Conservation (phyloP, 257 asterid genomes). For the Perilla frutescens region DNA sequence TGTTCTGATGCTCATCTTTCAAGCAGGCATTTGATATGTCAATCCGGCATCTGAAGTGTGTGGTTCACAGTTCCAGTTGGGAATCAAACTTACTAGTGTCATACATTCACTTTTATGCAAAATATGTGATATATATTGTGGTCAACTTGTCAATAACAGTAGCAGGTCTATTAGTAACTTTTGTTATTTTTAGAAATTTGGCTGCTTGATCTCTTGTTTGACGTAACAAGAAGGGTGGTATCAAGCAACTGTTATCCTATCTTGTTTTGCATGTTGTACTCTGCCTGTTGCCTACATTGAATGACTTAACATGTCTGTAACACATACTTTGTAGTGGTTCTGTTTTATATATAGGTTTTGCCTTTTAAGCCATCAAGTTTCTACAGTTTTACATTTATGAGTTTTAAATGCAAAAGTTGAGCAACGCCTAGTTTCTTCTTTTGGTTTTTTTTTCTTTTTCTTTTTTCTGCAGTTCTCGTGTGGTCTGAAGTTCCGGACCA, state of each 20-base stretch:
- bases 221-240: neutral
- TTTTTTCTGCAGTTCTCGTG: neutral
- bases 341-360: neutral
- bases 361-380: neutral
- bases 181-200: neutral
- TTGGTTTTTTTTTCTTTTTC: neutral
- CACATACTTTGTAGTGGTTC: too few species aligned
- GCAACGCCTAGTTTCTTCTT: neutral
- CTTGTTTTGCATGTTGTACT: neutral
- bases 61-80: too few species aligned
- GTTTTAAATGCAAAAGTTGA: slow-evolving; percentile 16
- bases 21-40: too few species aligned
- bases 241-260: neutral
- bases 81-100: too few species aligned
- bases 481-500: neutral
- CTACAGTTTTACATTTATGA: neutral
- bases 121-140: too few species aligned
- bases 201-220: neutral
- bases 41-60: too few species aligned
- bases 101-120: too few species aligned
- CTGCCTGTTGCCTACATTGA: neutral
- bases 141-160: slow-evolving; percentile 2
- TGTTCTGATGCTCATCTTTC: too few species aligned
- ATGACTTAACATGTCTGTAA: too few species aligned
- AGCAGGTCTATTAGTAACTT: neutral